These are phyloP conservation scores for Macaranga tanarius DNA, from an alignment of 441 rosid genomes.

Conservation along the genomic window DNA sequence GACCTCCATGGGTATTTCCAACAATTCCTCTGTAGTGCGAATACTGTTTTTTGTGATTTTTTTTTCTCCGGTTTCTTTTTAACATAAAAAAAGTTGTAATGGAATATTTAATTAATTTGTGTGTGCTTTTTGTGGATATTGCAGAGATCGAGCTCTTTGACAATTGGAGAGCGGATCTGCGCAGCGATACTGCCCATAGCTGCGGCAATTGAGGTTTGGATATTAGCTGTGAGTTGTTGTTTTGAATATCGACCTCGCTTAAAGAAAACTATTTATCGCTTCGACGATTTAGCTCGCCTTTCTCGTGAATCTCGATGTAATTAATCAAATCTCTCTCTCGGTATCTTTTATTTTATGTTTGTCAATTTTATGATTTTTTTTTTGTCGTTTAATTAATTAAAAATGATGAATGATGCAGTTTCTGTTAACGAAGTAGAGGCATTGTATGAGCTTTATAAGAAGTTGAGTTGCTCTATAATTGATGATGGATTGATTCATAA, in stretches of 20 bases:
- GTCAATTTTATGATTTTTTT: no score
- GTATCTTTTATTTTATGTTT: no score
- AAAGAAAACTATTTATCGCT: conserved; percentile 13
- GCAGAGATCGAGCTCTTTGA: conserved; percentile 58
- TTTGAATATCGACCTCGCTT: conserved; percentile 36
- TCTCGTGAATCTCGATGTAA: conserved; percentile 58
- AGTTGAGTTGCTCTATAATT: conserved; percentile 65
- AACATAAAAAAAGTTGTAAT: no score
- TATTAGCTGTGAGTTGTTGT: conserved; percentile 41
- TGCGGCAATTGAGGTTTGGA: conserved; percentile 46
- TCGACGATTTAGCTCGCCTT: conserved; percentile 49
- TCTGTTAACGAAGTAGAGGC: conserved; percentile 80
- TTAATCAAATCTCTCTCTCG: neutral
- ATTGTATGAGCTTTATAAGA: conserved; percentile 66
- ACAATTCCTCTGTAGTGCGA: neutral
- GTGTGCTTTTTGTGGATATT: neutral
- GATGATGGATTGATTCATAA: conserved; percentile 83
- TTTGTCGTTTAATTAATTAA: neutral
- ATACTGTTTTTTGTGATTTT: neutral
- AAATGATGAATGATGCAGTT: conserved; percentile 41
- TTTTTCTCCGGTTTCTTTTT: neutral
- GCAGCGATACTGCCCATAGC: conserved; percentile 53
- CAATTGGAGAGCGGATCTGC: conserved; percentile 65
- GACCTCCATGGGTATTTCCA: conserved; percentile 18
- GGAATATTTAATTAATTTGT: no score